Evolutionary conservation across 2,329 filamentous ascomycete genomes (phyloP), one percentile per base, ranked within the genome.

Genomic region (Apiospora koreana): DNA sequence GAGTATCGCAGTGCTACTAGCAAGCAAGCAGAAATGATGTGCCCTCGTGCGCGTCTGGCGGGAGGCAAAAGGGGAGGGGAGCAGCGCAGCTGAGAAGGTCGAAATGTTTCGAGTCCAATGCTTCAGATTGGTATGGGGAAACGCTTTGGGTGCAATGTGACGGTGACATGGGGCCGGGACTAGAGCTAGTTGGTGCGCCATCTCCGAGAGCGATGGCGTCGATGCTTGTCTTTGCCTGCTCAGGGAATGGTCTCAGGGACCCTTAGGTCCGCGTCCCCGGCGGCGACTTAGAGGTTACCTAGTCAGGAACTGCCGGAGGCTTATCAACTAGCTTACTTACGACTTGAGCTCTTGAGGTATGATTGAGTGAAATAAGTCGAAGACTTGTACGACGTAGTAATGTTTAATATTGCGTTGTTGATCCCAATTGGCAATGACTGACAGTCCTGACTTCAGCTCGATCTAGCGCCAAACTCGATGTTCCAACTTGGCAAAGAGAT

Each of bases 91-190:
- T 58, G 25, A 21, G 54, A 62, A 38, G 31, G 28, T n/a, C 54
- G 41, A 62, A 62, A 62, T 62, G 54, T 62, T 62, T 62, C 54
- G 54, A 62, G 21, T n/a, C 54, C 54, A 62, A 38, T 23, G 54
- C 54, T 38, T 62, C 54, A 62, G 54, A 62, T 58, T 58, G 28
- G 48, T 58, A 35, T 35, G 50, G 50, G 28, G 50, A 58, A 58
- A 21, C 50, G 50, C 50, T 35, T 58, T 58, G 50, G 31, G 31
- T 38, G 54, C 54, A 12, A 38, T 62, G 54, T 21, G 54, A 62
- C 54, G 54, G 54, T 62, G 54, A 23, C 31, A 38, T 38, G 9
- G 9, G 31, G 18, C 18, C 18, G 31, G 31, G 18, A 62, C 31
- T 62, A 62, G 50, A 58, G 28, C 54, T 31, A 62, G 9, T 58